Evolutionary conservation across 163 green algal species (phyloP), one percentile per base, ranked within the genome.

Genomic region (Chlorella variabilis): DNA sequence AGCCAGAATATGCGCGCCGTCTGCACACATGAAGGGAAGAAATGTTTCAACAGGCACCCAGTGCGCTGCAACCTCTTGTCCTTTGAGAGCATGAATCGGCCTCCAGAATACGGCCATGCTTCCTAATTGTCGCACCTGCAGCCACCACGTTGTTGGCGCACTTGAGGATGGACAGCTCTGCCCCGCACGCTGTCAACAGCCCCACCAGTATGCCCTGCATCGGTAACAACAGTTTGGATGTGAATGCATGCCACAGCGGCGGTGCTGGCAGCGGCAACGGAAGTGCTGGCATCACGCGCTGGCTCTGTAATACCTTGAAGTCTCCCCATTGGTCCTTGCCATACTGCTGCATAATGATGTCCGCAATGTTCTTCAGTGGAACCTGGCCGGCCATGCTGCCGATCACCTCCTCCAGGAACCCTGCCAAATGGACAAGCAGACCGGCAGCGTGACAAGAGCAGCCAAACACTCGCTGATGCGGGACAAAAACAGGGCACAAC

Each of bases 141-240:
- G 59, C 82, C 48, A 88, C 79, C 21, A 90, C 83, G 2, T 85
- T 71, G 75, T 91, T 84, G 1, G 91, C 90, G 20, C 78, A 85
- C 29, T 56, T 48, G 73, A 96, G 86, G 80, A 96, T 95, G 83
- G 82, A 86, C 27, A 85, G 78, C 81, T 96, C 92, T 41, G 93
- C 94, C 6, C 73, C 89, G 68, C 84, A 92, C 8, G 89, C 90
- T 9, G 81, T 83, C 71, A 96, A 83, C 70, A 96, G 87, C 7
- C 91, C 88, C 78, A 92, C 67, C 82, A 96, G 83, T 29, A 87
- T 94, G 69, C 84, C 79, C 33, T 88, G 66, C 73, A 89, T 20
- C 45, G 15, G 34, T n/a, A 17, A 45, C 3, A 8, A 49, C 18
- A 49, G 33, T 8, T n/a, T n/a, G n/a, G n/a, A n/a, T n/a, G n/a